These are phyloP conservation scores for Lizonia empirigonia DNA, from an alignment of 2,329 filamentous ascomycete species.

Conservation along the genomic window DNA sequence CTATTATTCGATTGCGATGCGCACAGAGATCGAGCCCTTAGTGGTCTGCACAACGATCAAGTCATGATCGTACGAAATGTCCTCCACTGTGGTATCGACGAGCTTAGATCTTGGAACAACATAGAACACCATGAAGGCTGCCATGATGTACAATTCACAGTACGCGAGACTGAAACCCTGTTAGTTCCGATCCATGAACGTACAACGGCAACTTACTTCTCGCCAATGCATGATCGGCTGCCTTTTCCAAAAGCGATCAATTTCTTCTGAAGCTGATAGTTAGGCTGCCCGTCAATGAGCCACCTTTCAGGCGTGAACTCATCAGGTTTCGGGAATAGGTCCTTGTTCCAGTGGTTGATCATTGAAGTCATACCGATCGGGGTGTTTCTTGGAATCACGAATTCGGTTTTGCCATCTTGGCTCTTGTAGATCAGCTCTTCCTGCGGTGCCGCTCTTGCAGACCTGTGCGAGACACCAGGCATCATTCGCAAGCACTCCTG, in stretches of 20 bases:
- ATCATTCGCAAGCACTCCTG: conserved; percentile 46
- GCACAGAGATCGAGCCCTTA: conserved; percentile 33
- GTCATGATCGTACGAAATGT: conserved; percentile 35
- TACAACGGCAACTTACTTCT: conserved; percentile 28
- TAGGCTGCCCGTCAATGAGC: conserved; percentile 31
- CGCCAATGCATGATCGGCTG: conserved; percentile 37
- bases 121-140: conserved; percentile 27
- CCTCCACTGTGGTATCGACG: conserved; percentile 31
- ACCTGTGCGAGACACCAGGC: conserved; percentile 36
- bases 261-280: conserved; percentile 30
- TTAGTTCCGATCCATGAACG: background rate
- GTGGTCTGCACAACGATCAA: conserved; percentile 34
- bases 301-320: conserved; percentile 44
- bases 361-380: conserved; percentile 39
- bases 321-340: conserved; percentile 39
- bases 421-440: conserved; percentile 30
- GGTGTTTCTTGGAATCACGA: conserved; percentile 33
- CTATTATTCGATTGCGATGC: conserved; percentile 29
- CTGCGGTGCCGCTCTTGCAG: conserved; percentile 25
- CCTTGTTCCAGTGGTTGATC: conserved; percentile 42
- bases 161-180: conserved; percentile 24
- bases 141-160: conserved; percentile 35
- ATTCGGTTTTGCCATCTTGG: conserved; percentile 27
- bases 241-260: conserved; percentile 39
- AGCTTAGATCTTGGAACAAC: conserved; percentile 31